Evolutionary conservation across 768 basidiomycete genomes (phyloP).

Genomic region (Crassisporium funariophilum): DNA sequence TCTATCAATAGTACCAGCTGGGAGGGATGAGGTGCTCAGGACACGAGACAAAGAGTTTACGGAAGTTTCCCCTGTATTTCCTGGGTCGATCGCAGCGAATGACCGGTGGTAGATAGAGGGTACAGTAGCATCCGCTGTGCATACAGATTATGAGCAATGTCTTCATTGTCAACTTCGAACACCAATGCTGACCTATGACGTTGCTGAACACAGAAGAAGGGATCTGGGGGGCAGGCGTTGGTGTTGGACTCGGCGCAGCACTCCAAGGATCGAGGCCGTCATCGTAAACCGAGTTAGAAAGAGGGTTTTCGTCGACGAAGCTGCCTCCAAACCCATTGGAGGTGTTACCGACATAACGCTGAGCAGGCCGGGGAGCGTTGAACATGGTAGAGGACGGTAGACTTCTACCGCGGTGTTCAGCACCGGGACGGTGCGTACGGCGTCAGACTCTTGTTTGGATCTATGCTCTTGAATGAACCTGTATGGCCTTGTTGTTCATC

Average conservation of each 20-base stretch:
- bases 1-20: conserved; percentile 82
- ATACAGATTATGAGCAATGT: conserved; percentile 2
- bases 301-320: conserved; percentile 77
- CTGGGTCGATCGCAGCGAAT: conserved; percentile 73
- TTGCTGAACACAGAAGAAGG: conserved; percentile 59
- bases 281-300: conserved; percentile 73
- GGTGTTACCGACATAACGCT: conserved; percentile 57
- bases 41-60: conserved; percentile 83
- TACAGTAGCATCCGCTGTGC: conserved; percentile 74
- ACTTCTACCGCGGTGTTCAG: conserved; percentile 2
- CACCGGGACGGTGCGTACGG: conserved; percentile 2
- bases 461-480: conserved; percentile 9
- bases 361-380: conserved; percentile 78
- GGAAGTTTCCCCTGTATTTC: conserved; percentile 73
- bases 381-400: conserved; percentile 56
- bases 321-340: conserved; percentile 67
- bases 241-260: conserved; percentile 68
- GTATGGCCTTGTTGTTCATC: conserved; percentile 17
- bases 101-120: conserved; percentile 77
- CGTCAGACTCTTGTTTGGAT: neutral
- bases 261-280: conserved; percentile 85
- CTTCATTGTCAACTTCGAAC: neutral
- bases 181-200: conserved; percentile 59
- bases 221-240: conserved; percentile 57
- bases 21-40: conserved; percentile 73